Evolutionary conservation across 108 stramenopile species (phyloP).

Genomic region (Parmales sp.): DNA sequence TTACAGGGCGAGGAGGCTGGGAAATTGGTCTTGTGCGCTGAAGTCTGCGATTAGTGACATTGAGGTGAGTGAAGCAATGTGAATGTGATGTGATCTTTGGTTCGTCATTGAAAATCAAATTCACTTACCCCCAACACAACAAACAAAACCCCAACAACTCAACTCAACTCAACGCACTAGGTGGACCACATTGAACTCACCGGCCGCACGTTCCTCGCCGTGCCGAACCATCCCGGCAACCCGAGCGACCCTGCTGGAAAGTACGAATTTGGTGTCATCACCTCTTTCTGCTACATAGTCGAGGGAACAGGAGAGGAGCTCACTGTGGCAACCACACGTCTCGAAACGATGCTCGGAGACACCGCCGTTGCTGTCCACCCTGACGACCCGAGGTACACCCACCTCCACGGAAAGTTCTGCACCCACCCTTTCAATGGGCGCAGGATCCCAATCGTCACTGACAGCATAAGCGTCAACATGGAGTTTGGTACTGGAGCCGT

Average conservation of each 20-base stretch:
- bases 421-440: slow-evolving; percentile 93
- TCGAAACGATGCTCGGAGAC: slow-evolving; percentile 99
- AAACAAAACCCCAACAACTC: too few relatives aligned
- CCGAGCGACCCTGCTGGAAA: slow-evolving; percentile 72
- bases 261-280: slow-evolving; percentile 95
- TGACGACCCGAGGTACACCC: slow-evolving; percentile 90
- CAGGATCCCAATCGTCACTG: slow-evolving; percentile 84
- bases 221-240: slow-evolving; percentile 91
- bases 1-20: slow-evolving; percentile 84
- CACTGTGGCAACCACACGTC: slow-evolving; percentile 95
- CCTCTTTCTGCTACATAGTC: slow-evolving; percentile 91
- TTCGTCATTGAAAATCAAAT: too few relatives aligned
- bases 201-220: slow-evolving; percentile 77
- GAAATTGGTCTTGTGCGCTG: slow-evolving; percentile 96
- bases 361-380: slow-evolving; percentile 97
- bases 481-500: slow-evolving; percentile 96
- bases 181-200: slow-evolving; percentile 90
- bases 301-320: slow-evolving; percentile 82
- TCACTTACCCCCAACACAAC: too few relatives aligned
- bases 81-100: too few relatives aligned
- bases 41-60: slow-evolving; percentile 97
- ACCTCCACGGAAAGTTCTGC: slow-evolving; percentile 88
- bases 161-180: too few relatives aligned
- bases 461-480: slow-evolving; percentile 93
- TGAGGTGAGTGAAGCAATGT: too few relatives aligned